Conservation (phyloP, 1,139 yeast genomes). For the Taphrina flavorubra region DNA sequence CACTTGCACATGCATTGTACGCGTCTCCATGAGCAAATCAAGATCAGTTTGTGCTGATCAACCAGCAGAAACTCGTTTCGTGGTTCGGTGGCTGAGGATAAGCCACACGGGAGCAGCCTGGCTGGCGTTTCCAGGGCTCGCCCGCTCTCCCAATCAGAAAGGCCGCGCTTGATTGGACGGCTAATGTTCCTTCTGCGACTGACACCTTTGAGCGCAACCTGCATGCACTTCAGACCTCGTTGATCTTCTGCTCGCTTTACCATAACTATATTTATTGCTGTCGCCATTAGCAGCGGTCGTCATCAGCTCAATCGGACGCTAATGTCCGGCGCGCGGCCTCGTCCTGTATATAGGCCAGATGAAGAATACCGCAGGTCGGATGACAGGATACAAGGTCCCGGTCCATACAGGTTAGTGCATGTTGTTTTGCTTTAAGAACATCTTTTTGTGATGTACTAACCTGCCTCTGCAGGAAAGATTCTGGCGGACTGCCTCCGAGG, state of each 20-base stretch:
- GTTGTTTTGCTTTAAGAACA: not conserved
- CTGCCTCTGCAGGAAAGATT: not conserved
- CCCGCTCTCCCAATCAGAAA: conserved; percentile 6
- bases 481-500: conserved; percentile 1
- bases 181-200: conserved; percentile 2
- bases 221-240: not conserved
- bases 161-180: conserved; percentile 12
- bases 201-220: not conserved
- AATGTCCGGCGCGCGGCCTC: conserved; percentile 29
- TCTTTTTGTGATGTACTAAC: conserved; percentile 3
- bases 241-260: not conserved
- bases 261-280: conserved; percentile 1
- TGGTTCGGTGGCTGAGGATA: conserved; percentile 5
- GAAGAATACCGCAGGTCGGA: conserved; percentile 14
- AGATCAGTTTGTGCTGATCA: too few species aligned
- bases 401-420: conserved; percentile 7
- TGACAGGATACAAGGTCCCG: conserved; percentile 1
- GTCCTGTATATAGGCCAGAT: conserved; percentile 8
- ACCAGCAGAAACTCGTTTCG: not conserved
- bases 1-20: too few species aligned
- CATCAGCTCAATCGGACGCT: not conserved
- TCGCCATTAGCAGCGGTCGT: not conserved
- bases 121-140: not conserved
- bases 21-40: too few species aligned
- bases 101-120: conserved; percentile 4